A percentile compares a stretch with the other conserved stretches of the same genome.
These are phyloP conservation scores for Teratosphaeria nubilosa DNA, from an alignment of 2,329 filamentous ascomycete genomes.

Conservation along the genomic window DNA sequence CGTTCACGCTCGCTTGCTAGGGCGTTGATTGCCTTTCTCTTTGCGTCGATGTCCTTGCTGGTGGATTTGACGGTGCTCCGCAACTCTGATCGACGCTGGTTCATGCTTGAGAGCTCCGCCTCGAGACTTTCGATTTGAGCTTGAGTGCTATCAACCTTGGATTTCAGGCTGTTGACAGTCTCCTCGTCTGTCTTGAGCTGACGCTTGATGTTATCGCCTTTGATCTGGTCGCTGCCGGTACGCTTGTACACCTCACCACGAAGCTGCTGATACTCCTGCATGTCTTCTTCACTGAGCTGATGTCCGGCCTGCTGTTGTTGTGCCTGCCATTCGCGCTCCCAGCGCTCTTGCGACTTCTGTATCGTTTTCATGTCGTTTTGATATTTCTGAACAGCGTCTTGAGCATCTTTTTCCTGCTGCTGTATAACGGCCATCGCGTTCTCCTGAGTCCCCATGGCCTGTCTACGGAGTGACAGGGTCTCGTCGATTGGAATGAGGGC, in stretches of 20 bases:
- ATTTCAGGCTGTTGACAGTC: conserved; percentile 77
- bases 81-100: conserved; percentile 55
- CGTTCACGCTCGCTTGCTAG: conserved; percentile 75
- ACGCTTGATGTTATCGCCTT: conserved; percentile 75
- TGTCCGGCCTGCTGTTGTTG: conserved; percentile 78
- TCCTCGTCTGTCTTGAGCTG: conserved; percentile 88
- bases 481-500: conserved; percentile 81
- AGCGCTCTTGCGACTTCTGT: conserved; percentile 81
- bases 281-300: conserved; percentile 73
- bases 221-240: conserved; percentile 69
- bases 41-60: conserved; percentile 65
- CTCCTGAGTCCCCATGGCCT: conserved; percentile 58
- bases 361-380: conserved; percentile 73
- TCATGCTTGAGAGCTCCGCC: conserved; percentile 57
- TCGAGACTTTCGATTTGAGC: conserved; percentile 65
- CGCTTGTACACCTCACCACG: conserved; percentile 76
- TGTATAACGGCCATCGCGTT: conserved; percentile 59
- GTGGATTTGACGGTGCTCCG: conserved; percentile 54
- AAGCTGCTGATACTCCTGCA: conserved; percentile 79
- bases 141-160: conserved; percentile 72
- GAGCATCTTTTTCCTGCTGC: conserved; percentile 67
- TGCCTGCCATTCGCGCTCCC: conserved; percentile 79
- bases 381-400: conserved; percentile 57
- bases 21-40: conserved; percentile 84
- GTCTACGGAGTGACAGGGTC: conserved; percentile 71